Evolutionary conservation across 805 yeast species (phyloP), one percentile per base, ranked within the genome.

Genomic region (Ogataea nonfermentans): DNA sequence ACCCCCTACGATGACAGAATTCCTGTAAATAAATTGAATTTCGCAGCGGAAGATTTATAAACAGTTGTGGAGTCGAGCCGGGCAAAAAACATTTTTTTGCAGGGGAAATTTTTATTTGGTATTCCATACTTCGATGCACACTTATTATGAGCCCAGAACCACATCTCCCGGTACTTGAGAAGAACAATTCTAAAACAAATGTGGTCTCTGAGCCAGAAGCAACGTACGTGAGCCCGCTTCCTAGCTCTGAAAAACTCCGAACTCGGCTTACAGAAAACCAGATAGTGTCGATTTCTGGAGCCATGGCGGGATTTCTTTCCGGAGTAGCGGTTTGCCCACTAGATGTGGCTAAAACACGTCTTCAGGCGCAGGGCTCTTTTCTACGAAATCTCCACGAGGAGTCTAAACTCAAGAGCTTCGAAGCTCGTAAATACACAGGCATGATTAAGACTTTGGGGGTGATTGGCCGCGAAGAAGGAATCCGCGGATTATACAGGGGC

Each of bases 251-350:
- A 6, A 31, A 37, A 39, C 33, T 43, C 47, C 29, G 44, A 40
- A 24, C 33, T 37, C 43, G 44, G 35, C 38, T 59, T 15, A 44
- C 53, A 11, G 61, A 52, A 13, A 50, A 41, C 13, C 56, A 81
- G 52, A 71, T 88, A 24, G 79, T 84, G 10, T 93, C 98, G 6
- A 52, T 84, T 0, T 76, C 95, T 2, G 99, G 99, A 0, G 97
- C 97, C 1, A 62, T 88, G n/a, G 87, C 97, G 1, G 99, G 99
- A 2, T 84, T 93, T 49, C 56, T 86, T 6, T 81, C 97, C 0
- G 98, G 98, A 0, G 74, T 90, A 2, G 71, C 78, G 2, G 99
- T 93, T 6, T 93, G 98, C 62, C 99, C 99, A 0, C 66, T 93
- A 24, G 99, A 93, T 58, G 99, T 93, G 33, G 91, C 93, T 10